Conservation (phyloP, 2,329 filamentous ascomycete species). For the Colletotrichum sp. region DNA sequence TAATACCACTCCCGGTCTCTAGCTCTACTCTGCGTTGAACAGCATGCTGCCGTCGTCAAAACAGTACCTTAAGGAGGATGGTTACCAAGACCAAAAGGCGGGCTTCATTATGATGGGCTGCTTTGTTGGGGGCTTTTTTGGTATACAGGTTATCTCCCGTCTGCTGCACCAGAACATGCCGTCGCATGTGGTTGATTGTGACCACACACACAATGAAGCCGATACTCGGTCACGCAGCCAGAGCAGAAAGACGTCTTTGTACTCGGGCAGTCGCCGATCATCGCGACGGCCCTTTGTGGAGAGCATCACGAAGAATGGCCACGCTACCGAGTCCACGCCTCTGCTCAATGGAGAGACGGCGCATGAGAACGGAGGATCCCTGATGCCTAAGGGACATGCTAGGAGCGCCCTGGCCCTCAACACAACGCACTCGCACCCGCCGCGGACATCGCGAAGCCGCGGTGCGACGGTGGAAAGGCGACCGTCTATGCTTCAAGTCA, state of each 20-base stretch:
- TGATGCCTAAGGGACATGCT: conserved; percentile 29
- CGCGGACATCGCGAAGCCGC: conserved; percentile 25
- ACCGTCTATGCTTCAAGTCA: conserved; percentile 60
- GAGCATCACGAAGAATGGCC: conserved; percentile 16
- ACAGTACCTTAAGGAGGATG: conserved; percentile 73
- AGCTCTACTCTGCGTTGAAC: conserved; percentile 92
- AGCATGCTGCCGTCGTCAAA: conserved; percentile 92
- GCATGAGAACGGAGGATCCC: conserved; percentile 29
- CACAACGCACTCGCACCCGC: conserved; percentile 1
- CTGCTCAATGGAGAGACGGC: conserved; percentile 39
- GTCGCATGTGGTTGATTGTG: conserved; percentile 81
- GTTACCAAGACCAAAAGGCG: conserved; percentile 69
- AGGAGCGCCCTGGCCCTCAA: conserved; percentile 29
- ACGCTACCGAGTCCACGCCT: conserved; percentile 52
- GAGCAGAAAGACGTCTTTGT: conserved; percentile 15
- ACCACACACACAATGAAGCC: conserved; percentile 65
- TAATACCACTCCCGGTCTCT: conserved; percentile 4
- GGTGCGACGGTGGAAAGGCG: conserved; percentile 43
- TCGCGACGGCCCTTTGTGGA: conserved; percentile 27
- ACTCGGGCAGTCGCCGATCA: conserved; percentile 30
- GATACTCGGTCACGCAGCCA: conserved; percentile 28
- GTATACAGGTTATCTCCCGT: conserved; percentile 76
- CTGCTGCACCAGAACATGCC: conserved; percentile 77
- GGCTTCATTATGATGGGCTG: conserved; percentile 72
- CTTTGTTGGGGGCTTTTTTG: conserved; percentile 75